Evolutionary conservation across 2,329 filamentous ascomycete genomes (phyloP).

Genomic region (Magnaporthiopsis rhizophila): DNA sequence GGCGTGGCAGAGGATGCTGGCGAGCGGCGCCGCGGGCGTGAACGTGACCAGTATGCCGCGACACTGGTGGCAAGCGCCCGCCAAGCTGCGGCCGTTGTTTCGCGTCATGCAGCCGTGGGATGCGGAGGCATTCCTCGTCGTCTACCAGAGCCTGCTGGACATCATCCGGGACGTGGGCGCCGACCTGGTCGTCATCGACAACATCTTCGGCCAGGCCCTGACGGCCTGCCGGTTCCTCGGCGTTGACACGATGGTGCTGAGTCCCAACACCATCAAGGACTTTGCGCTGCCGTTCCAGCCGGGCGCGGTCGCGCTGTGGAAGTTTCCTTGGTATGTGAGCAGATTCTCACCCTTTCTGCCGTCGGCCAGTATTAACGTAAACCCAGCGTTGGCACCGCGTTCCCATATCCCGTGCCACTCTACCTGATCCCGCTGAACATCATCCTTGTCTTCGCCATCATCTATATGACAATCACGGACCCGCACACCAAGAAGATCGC

Average conservation of each 20-base stretch:
- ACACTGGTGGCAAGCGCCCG: neutral
- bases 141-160: conserved; percentile 28
- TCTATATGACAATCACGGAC: conserved; percentile 10
- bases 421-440: conserved; percentile 32
- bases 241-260: conserved; percentile 19
- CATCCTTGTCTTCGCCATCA: conserved; percentile 14
- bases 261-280: conserved; percentile 26
- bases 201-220: conserved; percentile 32
- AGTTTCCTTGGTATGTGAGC: conserved; percentile 28
- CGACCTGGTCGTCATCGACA: conserved; percentile 33
- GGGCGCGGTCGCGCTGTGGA: conserved; percentile 27
- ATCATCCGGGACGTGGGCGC: conserved; percentile 30
- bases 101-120: conserved; percentile 26
- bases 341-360: neutral
- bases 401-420: conserved; percentile 36
- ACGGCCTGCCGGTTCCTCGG: conserved; percentile 31
- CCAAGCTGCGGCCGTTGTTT: neutral
- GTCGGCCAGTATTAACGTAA: conserved; percentile 17
- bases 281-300: conserved; percentile 30
- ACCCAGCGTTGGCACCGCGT: conserved; percentile 29
- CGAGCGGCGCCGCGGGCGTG: neutral
- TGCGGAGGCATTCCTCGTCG: conserved; percentile 29
- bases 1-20: neutral
- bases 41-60: neutral
- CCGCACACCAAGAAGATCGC: conserved; percentile 4